phyloP scores from a whole-genome alignment of 2,329 filamentous ascomycete species.

The Venturia pyrina region DNA sequence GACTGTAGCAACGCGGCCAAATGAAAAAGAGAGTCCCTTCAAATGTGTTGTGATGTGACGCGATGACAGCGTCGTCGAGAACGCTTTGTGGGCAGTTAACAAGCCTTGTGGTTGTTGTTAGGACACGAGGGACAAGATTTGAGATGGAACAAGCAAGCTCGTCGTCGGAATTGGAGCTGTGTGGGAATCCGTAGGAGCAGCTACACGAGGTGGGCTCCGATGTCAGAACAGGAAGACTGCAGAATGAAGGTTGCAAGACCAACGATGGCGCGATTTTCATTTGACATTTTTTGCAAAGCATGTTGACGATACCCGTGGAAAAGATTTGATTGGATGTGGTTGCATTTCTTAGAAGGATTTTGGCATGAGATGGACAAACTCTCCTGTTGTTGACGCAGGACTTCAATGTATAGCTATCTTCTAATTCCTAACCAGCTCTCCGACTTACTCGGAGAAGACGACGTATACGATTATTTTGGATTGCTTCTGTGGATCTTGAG shows the following conservation, averaged over 20 bases:
- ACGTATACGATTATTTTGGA: background rate
- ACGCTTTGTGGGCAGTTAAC: background rate
- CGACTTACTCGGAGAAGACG: background rate
- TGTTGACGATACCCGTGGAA: slow-evolving; percentile 1
- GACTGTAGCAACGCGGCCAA: background rate
- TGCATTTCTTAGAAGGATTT: background rate
- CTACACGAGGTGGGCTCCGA: background rate
- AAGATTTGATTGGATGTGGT: background rate
- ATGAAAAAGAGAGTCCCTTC: slow-evolving; percentile 4
- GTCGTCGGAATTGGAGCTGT: background rate
- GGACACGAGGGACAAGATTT: background rate
- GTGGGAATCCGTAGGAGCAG: background rate
- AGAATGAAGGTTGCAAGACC: background rate
- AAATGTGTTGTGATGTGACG: slow-evolving; percentile 7
- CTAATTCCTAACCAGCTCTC: background rate
- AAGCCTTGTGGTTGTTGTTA: background rate
- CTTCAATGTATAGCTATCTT: background rate
- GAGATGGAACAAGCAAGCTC: background rate
- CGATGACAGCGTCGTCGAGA: background rate
- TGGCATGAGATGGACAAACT: background rate
- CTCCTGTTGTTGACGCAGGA: background rate
- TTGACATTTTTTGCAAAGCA: background rate
- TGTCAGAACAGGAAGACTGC: background rate
- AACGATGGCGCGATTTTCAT: background rate
- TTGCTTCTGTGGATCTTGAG: no score